These are phyloP conservation scores for Rhododendron molle DNA, from an alignment of 148 eudicot genomes.

Conservation along the genomic window DNA sequence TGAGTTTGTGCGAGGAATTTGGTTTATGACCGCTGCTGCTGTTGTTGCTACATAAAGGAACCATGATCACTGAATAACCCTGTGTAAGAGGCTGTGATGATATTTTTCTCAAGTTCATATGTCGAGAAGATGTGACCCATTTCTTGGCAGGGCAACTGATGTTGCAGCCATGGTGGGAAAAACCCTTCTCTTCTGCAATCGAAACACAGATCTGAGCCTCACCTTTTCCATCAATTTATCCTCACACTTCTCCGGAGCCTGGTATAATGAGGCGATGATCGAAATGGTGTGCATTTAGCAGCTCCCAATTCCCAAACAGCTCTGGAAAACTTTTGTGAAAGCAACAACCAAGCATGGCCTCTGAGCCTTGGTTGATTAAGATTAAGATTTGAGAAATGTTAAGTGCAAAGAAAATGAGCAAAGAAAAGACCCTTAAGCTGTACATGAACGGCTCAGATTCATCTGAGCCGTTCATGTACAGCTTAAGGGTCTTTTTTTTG, in stretches of 20 bases:
- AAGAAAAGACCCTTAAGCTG: no score
- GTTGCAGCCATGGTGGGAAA: not conserved
- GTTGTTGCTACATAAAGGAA: not conserved
- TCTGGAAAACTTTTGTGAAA: not conserved
- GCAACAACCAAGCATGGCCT: not conserved
- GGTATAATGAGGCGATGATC: not conserved
- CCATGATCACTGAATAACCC: not conserved
- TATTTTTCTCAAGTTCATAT: not conserved
- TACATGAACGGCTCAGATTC: no score
- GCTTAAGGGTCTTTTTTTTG: no score
- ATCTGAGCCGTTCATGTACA: no score
- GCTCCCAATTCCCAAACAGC: not conserved
- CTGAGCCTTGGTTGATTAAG: not conserved
- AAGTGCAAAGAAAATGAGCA: no score
- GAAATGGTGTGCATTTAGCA: not conserved
- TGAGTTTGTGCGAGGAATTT: not conserved
- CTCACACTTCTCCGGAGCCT: not conserved
- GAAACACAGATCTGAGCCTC: conserved; percentile 1
- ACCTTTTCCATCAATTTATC: not conserved
- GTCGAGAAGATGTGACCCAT: not conserved
- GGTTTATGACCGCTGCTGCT: not conserved
- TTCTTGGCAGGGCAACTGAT: not conserved
- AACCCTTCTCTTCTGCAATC: not conserved
- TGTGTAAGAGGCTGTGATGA: not conserved
- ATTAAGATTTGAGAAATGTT: not conserved